Conservation (phyloP, 148 eudicot species). For the Rhododendron mucronatum region DNA sequence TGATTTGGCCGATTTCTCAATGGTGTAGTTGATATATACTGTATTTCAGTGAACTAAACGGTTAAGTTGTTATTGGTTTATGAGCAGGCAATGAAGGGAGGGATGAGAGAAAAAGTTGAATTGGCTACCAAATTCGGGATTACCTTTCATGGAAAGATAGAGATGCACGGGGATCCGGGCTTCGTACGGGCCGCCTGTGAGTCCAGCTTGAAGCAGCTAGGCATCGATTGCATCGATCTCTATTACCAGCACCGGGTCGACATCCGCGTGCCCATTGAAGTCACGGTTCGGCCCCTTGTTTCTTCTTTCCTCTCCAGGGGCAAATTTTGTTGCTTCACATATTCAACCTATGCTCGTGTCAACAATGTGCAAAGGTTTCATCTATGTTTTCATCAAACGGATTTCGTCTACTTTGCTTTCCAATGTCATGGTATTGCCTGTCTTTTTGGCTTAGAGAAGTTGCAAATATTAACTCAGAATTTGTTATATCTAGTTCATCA, state of each 20-base stretch:
- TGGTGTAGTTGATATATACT: not conserved
- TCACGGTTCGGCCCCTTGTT: conserved; percentile 1
- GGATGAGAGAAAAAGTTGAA: conserved; percentile 10
- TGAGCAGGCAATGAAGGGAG: conserved; percentile 15
- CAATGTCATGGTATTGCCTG: not conserved
- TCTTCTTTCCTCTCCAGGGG: not conserved
- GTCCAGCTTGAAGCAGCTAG: conserved; percentile 11
- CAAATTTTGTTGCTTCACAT: not conserved
- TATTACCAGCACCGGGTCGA: conserved; percentile 8
- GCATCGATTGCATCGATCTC: not conserved
- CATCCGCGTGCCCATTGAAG: conserved; percentile 9
- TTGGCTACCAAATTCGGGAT: conserved; percentile 9
- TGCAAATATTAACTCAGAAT: not conserved
- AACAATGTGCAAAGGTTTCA: not conserved
- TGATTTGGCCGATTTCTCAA: too few species aligned
- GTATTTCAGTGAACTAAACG: not conserved
- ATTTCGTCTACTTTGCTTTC: not conserved
- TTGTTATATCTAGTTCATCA: not conserved
- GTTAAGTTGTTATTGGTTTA: not conserved
- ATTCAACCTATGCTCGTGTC: not conserved
- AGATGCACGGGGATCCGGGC: conserved; percentile 7
- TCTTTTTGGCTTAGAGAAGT: not conserved
- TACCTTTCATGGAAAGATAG: not conserved
- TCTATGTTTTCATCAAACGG: not conserved
- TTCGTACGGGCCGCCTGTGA: conserved; percentile 9